These are phyloP conservation scores for Mytilinidion resinicola DNA, from an alignment of 495 filamentous ascomycete species.

Conservation along the genomic window DNA sequence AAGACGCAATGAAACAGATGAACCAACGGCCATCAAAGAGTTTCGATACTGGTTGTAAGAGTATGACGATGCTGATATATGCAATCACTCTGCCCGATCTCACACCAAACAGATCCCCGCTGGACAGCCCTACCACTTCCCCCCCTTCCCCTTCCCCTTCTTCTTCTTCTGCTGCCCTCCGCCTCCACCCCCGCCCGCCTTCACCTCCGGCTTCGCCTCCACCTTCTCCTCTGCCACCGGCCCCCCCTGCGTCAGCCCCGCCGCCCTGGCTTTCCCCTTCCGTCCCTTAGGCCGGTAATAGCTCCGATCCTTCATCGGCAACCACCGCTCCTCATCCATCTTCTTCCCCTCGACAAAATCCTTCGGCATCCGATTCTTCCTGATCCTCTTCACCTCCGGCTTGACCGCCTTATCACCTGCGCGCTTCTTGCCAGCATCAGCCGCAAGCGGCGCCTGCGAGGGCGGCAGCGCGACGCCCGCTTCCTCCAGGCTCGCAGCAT, in stretches of 20 bases:
- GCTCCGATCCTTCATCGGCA: constrained; percentile 81
- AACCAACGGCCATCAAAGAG: no score
- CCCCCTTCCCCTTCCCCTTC: constrained; percentile 27
- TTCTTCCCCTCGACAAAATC: constrained; percentile 68
- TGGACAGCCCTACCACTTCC: constrained; percentile 25
- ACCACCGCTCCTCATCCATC: constrained; percentile 84
- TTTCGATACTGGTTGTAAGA: no score
- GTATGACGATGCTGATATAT: no score
- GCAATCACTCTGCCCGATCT: no score
- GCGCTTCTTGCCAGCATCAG: constrained; percentile 51
- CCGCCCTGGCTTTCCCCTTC: constrained; percentile 78
- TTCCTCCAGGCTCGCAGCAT: constrained; percentile 63
- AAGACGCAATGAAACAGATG: no score
- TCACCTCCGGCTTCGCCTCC: neutral
- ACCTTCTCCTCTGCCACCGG: constrained; percentile 27
- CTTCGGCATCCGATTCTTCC: constrained; percentile 67
- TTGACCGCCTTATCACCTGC: constrained; percentile 39
- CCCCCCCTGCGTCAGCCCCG: constrained; percentile 71
- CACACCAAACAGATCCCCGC: no score
- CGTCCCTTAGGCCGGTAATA: constrained; percentile 83
- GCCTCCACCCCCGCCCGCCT: constrained; percentile 7
- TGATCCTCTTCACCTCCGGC: constrained; percentile 58
- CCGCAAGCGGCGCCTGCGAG: constrained; percentile 33
- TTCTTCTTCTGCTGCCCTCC: constrained; percentile 19
- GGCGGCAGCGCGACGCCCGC: constrained; percentile 66